phyloP scores from a whole-genome alignment of 2,329 filamentous ascomycete species.

The Botrytis squamosa region DNA sequence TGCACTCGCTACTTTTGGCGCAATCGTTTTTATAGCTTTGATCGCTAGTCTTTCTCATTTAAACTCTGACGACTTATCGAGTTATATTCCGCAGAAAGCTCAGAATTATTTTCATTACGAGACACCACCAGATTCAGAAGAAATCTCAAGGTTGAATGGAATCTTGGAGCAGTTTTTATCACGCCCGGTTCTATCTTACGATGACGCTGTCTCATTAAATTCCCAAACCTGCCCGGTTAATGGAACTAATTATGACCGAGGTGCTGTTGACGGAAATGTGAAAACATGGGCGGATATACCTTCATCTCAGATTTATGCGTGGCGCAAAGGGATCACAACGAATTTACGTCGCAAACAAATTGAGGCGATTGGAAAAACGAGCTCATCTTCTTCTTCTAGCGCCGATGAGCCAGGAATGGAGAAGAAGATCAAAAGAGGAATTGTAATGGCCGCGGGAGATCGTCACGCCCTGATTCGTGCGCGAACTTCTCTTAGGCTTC shows the following conservation, averaged over 20 bases:
- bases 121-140: neutral
- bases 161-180: constrained; percentile 18
- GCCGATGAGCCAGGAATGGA: neutral
- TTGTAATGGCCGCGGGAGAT: constrained; percentile 31
- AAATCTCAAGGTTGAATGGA: neutral
- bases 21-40: neutral
- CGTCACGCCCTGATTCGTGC: constrained; percentile 23
- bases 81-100: constrained; percentile 10
- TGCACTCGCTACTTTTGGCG: neutral
- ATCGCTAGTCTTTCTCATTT: constrained; percentile 10
- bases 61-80: neutral
- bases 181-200: constrained; percentile 24
- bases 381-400: neutral
- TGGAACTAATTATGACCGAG: constrained; percentile 27
- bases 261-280: constrained; percentile 22
- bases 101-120: constrained; percentile 12
- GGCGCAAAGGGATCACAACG: constrained; percentile 25
- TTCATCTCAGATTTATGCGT: constrained; percentile 24
- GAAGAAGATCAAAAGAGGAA: constrained; percentile 24
- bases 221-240: constrained; percentile 25
- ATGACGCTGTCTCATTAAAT: constrained; percentile 24
- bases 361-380: constrained; percentile 12
- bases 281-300: constrained; percentile 25
- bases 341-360: constrained; percentile 20
- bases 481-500: constrained; percentile 26